Base-by-base conservation (phyloP, 2,329 filamentous ascomycete genomes). In the Colletotrichum tofieldiae region DNA sequence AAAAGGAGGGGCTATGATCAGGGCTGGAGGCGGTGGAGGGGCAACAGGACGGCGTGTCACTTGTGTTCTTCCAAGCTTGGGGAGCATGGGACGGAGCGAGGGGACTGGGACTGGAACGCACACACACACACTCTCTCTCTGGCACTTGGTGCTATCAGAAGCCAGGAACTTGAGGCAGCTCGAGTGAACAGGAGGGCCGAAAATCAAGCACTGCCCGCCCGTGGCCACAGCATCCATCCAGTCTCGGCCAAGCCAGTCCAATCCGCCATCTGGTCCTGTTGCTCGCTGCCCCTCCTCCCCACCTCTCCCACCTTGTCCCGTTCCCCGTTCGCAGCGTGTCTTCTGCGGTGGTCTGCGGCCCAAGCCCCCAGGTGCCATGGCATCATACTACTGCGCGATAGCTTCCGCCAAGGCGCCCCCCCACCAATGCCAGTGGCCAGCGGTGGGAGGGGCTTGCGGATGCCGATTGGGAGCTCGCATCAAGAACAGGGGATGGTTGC, bases 381-480 rank as follows among this genome's bases (percentile, higher is more conserved):
- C 71, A 73, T 73, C 71, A 73, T 73, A 73, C 67, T 71, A 71
- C 67, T 65, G 61, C 56, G 71, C 55, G 67, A 60, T 72, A 72
- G 70, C 66, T 70, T 54, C 54, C 29, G 71, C 71, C 71, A 73
- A 73, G 71, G n/a, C 55, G 41, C 39, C 41, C 55, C 67, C 70
- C 67, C 67, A 73, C 67, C 67, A 73, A 67, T 73, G 55, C 62
- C 51, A 73, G 61, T 61, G 55, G 67, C 29, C 61, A 35, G 61
- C 56, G 26, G 49, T 67, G 62, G 62, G 55, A 73, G 71, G 71
- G 67, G 71, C 65, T 73, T 62, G 61, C 56, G 41, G 55, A 58
- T 73, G 67, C 71, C 67, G 71, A 71, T 69, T 69, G 54, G 65
- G 67, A 73, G 71, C 71, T 71, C 56, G 71, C 62, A 61, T 58